Evolutionary conservation across 441 rosid genomes (phyloP).

Genomic region (Erodium moschatum): DNA sequence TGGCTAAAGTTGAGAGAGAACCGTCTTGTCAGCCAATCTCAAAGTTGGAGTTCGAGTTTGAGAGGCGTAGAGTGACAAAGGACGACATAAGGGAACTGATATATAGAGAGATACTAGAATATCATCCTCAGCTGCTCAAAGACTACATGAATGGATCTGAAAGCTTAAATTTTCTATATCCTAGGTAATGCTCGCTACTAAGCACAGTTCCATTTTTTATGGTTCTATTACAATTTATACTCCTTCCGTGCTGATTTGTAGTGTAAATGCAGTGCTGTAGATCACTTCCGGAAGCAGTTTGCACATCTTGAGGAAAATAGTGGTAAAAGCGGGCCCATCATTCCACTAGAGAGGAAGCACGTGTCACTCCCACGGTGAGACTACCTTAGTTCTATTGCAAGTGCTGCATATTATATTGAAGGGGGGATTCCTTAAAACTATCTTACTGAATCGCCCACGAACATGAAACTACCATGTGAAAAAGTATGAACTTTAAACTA

Average conservation of each 20-base stretch:
- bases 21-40: conserved; percentile 86
- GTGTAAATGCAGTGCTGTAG: conserved; percentile 60
- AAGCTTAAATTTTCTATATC: conserved; percentile 74
- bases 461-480: no score
- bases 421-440: no score
- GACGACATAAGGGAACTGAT: conserved; percentile 83
- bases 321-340: conserved; percentile 59
- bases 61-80: conserved; percentile 80
- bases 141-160: conserved; percentile 76
- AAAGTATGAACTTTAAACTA: no score
- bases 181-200: conserved; percentile 39
- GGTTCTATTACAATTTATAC: not conserved
- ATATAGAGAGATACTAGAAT: conserved; percentile 77
- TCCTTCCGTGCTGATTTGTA: conserved; percentile 17
- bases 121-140: conserved; percentile 36
- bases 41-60: conserved; percentile 91
- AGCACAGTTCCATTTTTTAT: conserved; percentile 8
- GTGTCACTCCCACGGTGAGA: conserved; percentile 75
- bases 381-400: not conserved
- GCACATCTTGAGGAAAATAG: conserved; percentile 75
- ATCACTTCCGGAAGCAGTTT: conserved; percentile 86
- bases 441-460: no score
- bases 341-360: conserved; percentile 77
- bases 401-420: no score
- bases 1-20: conserved; percentile 73